Evolutionary conservation across 345 rosid genomes (phyloP), one percentile per base, ranked within the genome.

Genomic region (Acer yangbiense): DNA sequence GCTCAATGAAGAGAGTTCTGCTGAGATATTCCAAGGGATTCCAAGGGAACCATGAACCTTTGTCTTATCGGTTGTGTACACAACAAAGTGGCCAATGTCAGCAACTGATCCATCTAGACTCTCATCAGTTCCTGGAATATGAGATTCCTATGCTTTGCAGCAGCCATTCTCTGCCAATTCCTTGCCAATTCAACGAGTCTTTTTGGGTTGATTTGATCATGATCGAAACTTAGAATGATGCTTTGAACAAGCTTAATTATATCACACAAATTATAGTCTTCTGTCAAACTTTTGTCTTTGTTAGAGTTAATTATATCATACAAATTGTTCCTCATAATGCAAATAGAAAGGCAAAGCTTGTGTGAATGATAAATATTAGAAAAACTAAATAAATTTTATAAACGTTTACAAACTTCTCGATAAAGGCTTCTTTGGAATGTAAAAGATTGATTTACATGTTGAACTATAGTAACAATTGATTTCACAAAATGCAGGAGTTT

Each of bases 11-110:
- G 18, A 50, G 35, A n/a, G 7, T 29, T 35, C 32, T 81, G 61
- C 60, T 46, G 35, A 78, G 84, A 78, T 71, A 72, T 23, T 60
- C 55, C 63, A 35, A 32, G 39, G 35, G 35, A 32, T 32, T 2
- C 4, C 35, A 78, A 58, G 7, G 84, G 82, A 41, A 84, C 44
- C 58, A 50, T 13, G 10, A 81, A 76, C 58, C 68, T 70, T 21
- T 69, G 58, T 35, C 9, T 23, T 46, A 17, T 77, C 79, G 11
- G 7, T 66, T 7, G 72, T 62, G 66, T 69, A 77, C 41, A 77
- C 72, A 6, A 79, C 61, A 9, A 77, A 69, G 74, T 50, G 72
- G 3, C 81, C 75, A 54, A 72, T 81, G 44, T 76, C 50, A 17
- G 69, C 66, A 6, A 57, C 44, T 27, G 7, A n/a, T 29, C 27